Conservation (phyloP, 805 yeast species). For the Teunomyces stri region DNA sequence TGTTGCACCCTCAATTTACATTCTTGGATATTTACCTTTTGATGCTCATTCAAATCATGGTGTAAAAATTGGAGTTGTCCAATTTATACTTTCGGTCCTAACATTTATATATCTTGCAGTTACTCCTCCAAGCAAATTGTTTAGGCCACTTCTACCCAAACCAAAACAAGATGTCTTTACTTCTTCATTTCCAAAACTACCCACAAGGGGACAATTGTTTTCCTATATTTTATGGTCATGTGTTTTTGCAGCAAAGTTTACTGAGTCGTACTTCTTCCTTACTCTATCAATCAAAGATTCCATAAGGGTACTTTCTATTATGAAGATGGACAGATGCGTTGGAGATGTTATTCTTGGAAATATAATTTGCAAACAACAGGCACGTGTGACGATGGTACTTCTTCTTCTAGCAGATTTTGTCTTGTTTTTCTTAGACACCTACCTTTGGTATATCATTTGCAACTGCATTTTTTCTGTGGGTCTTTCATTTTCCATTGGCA, state of each 20-base stretch:
- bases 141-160: slow-evolving; percentile 8
- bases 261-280: slow-evolving; percentile 36
- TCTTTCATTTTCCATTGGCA: slow-evolving; percentile 29
- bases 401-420: slow-evolving; percentile 27
- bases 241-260: slow-evolving; percentile 32
- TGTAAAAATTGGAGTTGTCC: slow-evolving; percentile 19
- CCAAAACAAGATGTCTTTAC: slow-evolving; percentile 16
- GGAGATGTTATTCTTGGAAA: slow-evolving; percentile 26
- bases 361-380: slow-evolving; percentile 27
- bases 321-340: slow-evolving; percentile 25
- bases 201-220: slow-evolving; percentile 18
- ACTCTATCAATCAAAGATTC: slow-evolving; percentile 37
- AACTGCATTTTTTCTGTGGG: slow-evolving; percentile 34
- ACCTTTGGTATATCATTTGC: slow-evolving; percentile 39
- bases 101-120: slow-evolving; percentile 30
- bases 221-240: slow-evolving; percentile 29
- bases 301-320: slow-evolving; percentile 24
- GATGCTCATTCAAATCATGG: slow-evolving; percentile 25
- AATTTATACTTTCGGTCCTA: slow-evolving; percentile 26
- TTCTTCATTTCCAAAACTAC: slow-evolving; percentile 23
- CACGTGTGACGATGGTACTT: slow-evolving; percentile 22
- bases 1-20: slow-evolving; percentile 28
- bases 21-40: slow-evolving; percentile 23
- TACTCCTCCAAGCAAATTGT: slow-evolving; percentile 22
- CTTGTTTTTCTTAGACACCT: slow-evolving; percentile 38